A percentile compares a stretch with the other conserved stretches of the same genome.
These are phyloP conservation scores for Lolium perenne DNA, from an alignment of 176 grass and related monocot genomes.

Conservation along the genomic window DNA sequence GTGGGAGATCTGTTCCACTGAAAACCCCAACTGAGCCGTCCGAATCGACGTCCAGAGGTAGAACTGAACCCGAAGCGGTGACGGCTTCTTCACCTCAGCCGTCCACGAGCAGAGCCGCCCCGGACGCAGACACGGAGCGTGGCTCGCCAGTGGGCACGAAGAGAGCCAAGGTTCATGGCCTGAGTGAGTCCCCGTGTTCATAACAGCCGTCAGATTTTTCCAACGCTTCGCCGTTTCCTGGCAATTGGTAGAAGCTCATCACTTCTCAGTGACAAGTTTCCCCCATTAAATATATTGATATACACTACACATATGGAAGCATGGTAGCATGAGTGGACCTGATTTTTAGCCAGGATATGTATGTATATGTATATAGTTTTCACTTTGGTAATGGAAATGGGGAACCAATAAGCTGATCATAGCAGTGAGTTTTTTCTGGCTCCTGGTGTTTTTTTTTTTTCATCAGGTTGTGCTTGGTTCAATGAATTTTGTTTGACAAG, in stretches of 20 bases:
- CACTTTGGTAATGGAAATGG: slow-evolving; percentile 33
- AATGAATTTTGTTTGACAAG: background rate
- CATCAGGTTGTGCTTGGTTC: background rate
- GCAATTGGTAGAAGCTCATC: background rate
- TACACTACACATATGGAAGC: background rate
- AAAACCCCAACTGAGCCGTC: slow-evolving; percentile 40
- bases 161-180: slow-evolving; percentile 45
- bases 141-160: slow-evolving; percentile 15
- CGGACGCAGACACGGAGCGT: no score
- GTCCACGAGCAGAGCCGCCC: background rate
- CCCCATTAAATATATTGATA: background rate
- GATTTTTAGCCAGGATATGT: background rate
- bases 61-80: slow-evolving; percentile 11
- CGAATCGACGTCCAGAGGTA: slow-evolving; percentile 21
- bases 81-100: background rate
- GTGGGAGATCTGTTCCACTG: slow-evolving; percentile 33
- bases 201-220: background rate
- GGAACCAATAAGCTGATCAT: background rate
- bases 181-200: slow-evolving; percentile 42
- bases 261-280: slow-evolving; percentile 9
- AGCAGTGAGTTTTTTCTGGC: background rate
- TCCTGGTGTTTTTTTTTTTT: background rate
- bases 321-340: background rate
- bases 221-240: background rate
- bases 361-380: slow-evolving; percentile 42